These are phyloP conservation scores for Clarireedia monteithiana DNA, from an alignment of 2,329 filamentous ascomycete species.

Conservation along the genomic window DNA sequence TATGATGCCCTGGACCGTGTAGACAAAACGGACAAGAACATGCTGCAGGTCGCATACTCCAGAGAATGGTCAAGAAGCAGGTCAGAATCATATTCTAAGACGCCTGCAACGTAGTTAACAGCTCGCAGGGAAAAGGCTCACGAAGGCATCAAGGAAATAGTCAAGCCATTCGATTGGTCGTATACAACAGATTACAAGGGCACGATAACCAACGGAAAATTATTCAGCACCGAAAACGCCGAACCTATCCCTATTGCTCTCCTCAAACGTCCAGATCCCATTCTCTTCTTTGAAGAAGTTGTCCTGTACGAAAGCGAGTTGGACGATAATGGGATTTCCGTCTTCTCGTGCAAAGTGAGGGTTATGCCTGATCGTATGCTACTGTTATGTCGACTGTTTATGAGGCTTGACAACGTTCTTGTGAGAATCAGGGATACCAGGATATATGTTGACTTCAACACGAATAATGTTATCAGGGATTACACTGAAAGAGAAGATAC, in stretches of 20 bases:
- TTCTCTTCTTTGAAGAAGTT: conserved; percentile 94
- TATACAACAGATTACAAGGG: conserved; percentile 87
- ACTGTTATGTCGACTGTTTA: conserved; percentile 78
- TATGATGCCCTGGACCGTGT: conserved; percentile 83
- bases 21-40: conserved; percentile 84
- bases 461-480: conserved; percentile 73
- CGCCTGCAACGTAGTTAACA: too few relatives aligned
- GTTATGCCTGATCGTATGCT: conserved; percentile 89
- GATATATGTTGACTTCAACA: conserved; percentile 83
- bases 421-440: conserved; percentile 83
- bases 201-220: conserved; percentile 40
- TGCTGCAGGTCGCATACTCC: conserved; percentile 92
- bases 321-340: conserved; percentile 91
- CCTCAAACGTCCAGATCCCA: conserved; percentile 82
- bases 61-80: conserved; percentile 63
- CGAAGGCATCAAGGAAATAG: conserved; percentile 82
- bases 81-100: conserved; percentile 6
- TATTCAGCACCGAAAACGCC: conserved; percentile 17
- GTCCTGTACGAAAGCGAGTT: conserved; percentile 96
- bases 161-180: conserved; percentile 97
- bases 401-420: conserved; percentile 86
- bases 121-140: conserved; percentile 63
- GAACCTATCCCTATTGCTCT: conserved; percentile 72
- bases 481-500: conserved; percentile 81
- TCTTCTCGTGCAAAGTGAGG: conserved; percentile 82